Conservation (phyloP, 495 filamentous ascomycete species). For the Xylaria grammica region DNA sequence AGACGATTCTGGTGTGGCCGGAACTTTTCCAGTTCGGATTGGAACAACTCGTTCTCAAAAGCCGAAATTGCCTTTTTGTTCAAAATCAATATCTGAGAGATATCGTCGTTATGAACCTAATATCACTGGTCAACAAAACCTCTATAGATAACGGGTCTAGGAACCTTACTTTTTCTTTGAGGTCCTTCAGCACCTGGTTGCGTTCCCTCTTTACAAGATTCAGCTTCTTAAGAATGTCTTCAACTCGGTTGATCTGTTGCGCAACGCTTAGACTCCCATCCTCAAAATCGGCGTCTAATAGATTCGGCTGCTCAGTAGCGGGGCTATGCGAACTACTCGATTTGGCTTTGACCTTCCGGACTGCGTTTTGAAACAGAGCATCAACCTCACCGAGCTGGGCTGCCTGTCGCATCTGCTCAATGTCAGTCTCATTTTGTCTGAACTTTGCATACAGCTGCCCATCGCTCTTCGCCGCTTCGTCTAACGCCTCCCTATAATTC, state of each 20-base stretch:
- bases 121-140: conserved; percentile 15
- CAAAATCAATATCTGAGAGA: conserved; percentile 92
- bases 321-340: conserved; percentile 63
- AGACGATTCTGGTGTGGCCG: conserved; percentile 89
- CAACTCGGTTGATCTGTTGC: conserved; percentile 87
- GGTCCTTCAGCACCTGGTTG: conserved; percentile 88
- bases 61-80: conserved; percentile 94
- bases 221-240: conserved; percentile 88
- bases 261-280: conserved; percentile 78
- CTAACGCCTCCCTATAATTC: conserved; percentile 84
- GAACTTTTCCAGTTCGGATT: conserved; percentile 95
- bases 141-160: neutral
- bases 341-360: conserved; percentile 66
- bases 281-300: conserved; percentile 90
- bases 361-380: conserved; percentile 82
- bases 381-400: conserved; percentile 89
- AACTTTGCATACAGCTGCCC: conserved; percentile 82
- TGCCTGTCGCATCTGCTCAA: conserved; percentile 93
- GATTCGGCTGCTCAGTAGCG: conserved; percentile 67
- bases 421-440: conserved; percentile 81
- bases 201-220: conserved; percentile 91
- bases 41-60: conserved; percentile 88
- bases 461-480: conserved; percentile 88
- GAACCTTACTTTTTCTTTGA: conserved; percentile 87
- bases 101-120: conserved; percentile 93